These are phyloP conservation scores for Leptographium radiaticola DNA, from an alignment of 2,329 filamentous ascomycete species.

Conservation along the genomic window DNA sequence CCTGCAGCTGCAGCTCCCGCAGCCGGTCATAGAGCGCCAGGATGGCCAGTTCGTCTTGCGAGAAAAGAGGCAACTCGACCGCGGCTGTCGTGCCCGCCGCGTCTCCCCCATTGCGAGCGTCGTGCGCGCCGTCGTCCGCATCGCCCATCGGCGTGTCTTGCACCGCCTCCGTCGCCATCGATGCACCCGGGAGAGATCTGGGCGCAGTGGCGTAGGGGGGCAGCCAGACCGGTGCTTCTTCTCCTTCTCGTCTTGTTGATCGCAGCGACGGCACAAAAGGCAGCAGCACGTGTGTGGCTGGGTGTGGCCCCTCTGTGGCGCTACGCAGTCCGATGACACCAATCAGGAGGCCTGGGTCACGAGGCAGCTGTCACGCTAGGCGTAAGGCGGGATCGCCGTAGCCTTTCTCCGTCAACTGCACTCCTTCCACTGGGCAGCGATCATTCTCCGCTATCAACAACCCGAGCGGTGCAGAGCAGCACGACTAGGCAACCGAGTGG, in stretches of 20 bases:
- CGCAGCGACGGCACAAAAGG: neutral
- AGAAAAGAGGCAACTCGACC: slow-evolving; percentile 36
- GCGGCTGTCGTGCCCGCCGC: too few species aligned
- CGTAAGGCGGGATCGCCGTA: neutral
- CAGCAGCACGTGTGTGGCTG: neutral
- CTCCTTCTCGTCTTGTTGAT: too few species aligned
- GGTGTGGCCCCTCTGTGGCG: neutral
- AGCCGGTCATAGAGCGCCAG: slow-evolving; percentile 60
- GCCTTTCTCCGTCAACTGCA: slow-evolving; percentile 2
- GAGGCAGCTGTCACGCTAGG: slow-evolving; percentile 7
- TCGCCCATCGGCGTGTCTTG: slow-evolving; percentile 9
- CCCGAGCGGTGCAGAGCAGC: neutral
- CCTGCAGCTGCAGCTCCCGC: slow-evolving; percentile 59
- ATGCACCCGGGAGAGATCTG: neutral
- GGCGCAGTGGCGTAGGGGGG: too few species aligned
- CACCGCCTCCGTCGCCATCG: neutral
- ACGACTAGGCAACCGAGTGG: neutral
- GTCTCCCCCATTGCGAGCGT: neutral
- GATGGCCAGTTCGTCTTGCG: slow-evolving; percentile 50
- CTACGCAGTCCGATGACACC: neutral
- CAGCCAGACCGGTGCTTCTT: too few species aligned
- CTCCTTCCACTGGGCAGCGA: neutral
- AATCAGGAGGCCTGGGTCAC: slow-evolving; percentile 3
- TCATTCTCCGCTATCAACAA: neutral
- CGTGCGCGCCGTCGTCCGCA: neutral